Evolutionary conservation across 2,329 filamentous ascomycete species (phyloP).

Genomic region (Colletotrichum zoysiae): DNA sequence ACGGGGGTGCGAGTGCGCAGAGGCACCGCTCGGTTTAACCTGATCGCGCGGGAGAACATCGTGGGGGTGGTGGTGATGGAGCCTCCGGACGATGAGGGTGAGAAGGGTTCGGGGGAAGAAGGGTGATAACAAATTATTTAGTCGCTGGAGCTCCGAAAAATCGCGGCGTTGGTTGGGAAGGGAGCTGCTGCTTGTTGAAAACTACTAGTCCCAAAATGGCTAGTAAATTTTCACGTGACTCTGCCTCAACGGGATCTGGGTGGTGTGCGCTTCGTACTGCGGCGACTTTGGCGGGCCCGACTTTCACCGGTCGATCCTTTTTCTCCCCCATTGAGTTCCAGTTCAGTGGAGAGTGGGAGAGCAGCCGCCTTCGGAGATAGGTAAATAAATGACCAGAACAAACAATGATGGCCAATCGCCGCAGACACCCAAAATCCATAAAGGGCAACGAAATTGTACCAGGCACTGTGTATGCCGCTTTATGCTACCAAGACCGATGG

Average conservation of each 20-base stretch:
- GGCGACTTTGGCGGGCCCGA: constrained; percentile 29
- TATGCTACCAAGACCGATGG: neutral
- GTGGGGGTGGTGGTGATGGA: constrained; percentile 48
- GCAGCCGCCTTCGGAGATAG: constrained; percentile 31
- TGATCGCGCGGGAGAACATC: constrained; percentile 81
- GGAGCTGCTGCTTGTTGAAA: constrained; percentile 53
- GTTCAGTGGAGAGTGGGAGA: constrained; percentile 1
- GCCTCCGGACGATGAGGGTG: constrained; percentile 51
- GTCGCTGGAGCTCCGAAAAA: constrained; percentile 57
- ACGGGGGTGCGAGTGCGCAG: constrained; percentile 63
- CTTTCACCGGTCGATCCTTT: constrained; percentile 34
- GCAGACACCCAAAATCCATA: constrained; percentile 9
- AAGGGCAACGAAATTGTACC: neutral
- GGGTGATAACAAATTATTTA: constrained; percentile 49
- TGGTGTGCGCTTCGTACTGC: constrained; percentile 22
- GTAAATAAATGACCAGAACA: constrained; percentile 9
- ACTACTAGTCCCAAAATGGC: constrained; percentile 47
- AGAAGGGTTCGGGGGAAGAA: constrained; percentile 47
- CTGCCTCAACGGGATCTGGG: constrained; percentile 42
- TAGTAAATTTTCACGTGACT: constrained; percentile 48
- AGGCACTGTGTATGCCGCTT: too few relatives aligned
- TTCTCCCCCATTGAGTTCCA: constrained; percentile 27
- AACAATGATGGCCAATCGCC: constrained; percentile 17
- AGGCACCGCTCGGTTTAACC: constrained; percentile 71
- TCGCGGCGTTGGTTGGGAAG: constrained; percentile 56